phyloP scores from a whole-genome alignment of 257 asterid genomes.

The Salvia hispanica region DNA sequence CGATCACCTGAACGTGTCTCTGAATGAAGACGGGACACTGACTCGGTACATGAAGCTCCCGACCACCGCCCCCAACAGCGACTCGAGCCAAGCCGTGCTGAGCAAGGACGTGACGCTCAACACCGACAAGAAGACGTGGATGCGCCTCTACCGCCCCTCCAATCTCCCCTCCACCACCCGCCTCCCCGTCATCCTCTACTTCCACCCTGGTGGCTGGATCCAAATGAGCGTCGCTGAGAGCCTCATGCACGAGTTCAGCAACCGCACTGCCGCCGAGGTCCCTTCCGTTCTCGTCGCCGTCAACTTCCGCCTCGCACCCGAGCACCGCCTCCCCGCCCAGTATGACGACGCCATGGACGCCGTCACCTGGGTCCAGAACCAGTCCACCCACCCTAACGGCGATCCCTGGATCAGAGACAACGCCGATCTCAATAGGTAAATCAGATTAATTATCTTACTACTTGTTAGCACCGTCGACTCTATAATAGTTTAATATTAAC shows the following conservation, averaged over 20 bases:
- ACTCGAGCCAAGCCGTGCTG: slow-evolving; percentile 48
- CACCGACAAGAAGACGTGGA: slow-evolving; percentile 60
- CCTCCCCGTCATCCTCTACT: slow-evolving; percentile 71
- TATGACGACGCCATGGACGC: slow-evolving; percentile 83
- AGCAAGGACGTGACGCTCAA: slow-evolving; percentile 76
- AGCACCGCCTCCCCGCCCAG: slow-evolving; percentile 77
- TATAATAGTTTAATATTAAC: no score
- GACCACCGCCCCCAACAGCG: slow-evolving; percentile 58
- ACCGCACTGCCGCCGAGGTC: slow-evolving; percentile 49
- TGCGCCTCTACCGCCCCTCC: slow-evolving; percentile 79
- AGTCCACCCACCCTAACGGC: slow-evolving; percentile 44
- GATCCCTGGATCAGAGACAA: slow-evolving; percentile 66
- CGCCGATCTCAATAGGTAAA: slow-evolving; percentile 58
- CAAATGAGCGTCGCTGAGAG: slow-evolving; percentile 42
- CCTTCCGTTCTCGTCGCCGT: slow-evolving; percentile 67
- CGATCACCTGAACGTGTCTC: slow-evolving; percentile 54
- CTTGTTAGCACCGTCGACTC: no score
- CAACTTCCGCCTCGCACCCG: slow-evolving; percentile 83
- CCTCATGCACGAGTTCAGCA: slow-evolving; percentile 55
- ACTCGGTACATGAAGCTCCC: slow-evolving; percentile 71
- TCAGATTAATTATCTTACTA: no score
- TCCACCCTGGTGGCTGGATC: slow-evolving; percentile 79
- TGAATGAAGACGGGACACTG: slow-evolving; percentile 67
- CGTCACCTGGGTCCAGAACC: slow-evolving; percentile 60
- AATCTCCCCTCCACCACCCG: slow-evolving; percentile 52